Percentiles rank a stretch among this genome's conserved stretches.
These are phyloP conservation scores for Protea cynaroides DNA, from an alignment of 164 flowering plant genomes.

Conservation along the genomic window DNA sequence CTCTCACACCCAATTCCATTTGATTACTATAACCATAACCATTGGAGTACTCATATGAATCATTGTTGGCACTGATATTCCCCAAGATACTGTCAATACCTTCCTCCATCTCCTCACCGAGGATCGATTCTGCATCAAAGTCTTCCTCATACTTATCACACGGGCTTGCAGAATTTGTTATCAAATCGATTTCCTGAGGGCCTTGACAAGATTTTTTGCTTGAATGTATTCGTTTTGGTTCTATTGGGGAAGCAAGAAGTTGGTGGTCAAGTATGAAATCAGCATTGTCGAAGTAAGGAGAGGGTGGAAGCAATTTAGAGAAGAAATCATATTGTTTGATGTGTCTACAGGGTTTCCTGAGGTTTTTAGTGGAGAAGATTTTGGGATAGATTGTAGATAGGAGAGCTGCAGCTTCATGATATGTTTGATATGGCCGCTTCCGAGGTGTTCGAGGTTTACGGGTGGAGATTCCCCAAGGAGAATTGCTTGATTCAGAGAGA, in stretches of 20 bases:
- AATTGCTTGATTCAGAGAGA: constrained; percentile 67
- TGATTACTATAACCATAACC: constrained; percentile 16
- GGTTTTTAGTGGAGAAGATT: constrained; percentile 56
- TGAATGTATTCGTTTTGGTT: constrained; percentile 19
- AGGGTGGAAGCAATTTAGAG: constrained; percentile 48
- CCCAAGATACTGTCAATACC: constrained; percentile 90
- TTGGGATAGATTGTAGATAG: constrained; percentile 70
- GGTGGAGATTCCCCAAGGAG: constrained; percentile 55
- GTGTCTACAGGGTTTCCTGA: constrained; percentile 39
- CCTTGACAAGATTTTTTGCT: constrained; percentile 26
- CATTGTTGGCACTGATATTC: constrained; percentile 26
- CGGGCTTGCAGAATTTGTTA: no score
- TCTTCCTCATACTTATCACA: constrained; percentile 51
- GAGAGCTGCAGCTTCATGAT: constrained; percentile 81
- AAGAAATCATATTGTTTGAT: constrained; percentile 23
- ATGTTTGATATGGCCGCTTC: constrained; percentile 82
- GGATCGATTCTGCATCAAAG: constrained; percentile 71
- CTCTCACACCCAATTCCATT: constrained; percentile 36
- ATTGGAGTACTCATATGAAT: constrained; percentile 11
- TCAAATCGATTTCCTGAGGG: constrained; percentile 24
- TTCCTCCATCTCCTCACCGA: constrained; percentile 72
- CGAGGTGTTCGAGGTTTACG: constrained; percentile 72
- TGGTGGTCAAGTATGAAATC: constrained; percentile 39
- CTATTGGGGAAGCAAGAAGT: constrained; percentile 14
- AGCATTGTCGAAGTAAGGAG: constrained; percentile 35